Conservation (phyloP, 2,329 filamentous ascomycete genomes). For the Sordariomycetes sp. region DNA sequence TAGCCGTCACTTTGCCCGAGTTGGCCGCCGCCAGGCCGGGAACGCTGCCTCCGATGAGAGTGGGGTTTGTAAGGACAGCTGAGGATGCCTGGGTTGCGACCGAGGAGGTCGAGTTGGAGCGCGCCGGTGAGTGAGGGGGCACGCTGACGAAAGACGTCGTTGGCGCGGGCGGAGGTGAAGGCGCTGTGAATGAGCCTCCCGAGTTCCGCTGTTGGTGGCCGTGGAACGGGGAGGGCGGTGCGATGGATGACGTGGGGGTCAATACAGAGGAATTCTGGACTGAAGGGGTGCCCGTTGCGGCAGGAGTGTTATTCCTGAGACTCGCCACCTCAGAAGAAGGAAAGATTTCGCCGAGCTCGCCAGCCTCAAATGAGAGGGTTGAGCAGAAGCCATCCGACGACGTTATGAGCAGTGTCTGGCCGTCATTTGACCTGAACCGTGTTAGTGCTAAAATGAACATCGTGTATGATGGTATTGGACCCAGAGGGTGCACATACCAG, state of each 20-base stretch:
- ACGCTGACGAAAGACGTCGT: slow-evolving; percentile 48
- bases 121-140: slow-evolving; percentile 66
- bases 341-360: slow-evolving; percentile 78
- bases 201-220: slow-evolving; percentile 48
- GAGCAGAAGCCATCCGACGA: slow-evolving; percentile 98
- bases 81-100: slow-evolving; percentile 54
- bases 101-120: slow-evolving; percentile 80
- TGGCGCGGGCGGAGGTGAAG: slow-evolving; percentile 42
- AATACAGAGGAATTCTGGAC: slow-evolving; percentile 59
- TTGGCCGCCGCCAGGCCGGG: slow-evolving; percentile 67
- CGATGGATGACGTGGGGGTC: slow-evolving; percentile 55
- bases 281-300: slow-evolving; percentile 26
- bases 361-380: slow-evolving; percentile 69
- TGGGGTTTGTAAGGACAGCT: slow-evolving; percentile 63
- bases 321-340: slow-evolving; percentile 56
- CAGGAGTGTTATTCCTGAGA: slow-evolving; percentile 29
- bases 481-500: slow-evolving; percentile 52
- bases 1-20: slow-evolving; percentile 47
- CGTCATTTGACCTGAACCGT: slow-evolving; percentile 35
- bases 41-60: slow-evolving; percentile 66
- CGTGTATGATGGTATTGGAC: neutral
- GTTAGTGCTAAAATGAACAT: neutral
- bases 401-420: slow-evolving; percentile 67
- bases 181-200: slow-evolving; percentile 44
- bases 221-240: slow-evolving; percentile 48